Evolutionary conservation across 768 basidiomycete species (phyloP).

Genomic region (Suillus spraguei): DNA sequence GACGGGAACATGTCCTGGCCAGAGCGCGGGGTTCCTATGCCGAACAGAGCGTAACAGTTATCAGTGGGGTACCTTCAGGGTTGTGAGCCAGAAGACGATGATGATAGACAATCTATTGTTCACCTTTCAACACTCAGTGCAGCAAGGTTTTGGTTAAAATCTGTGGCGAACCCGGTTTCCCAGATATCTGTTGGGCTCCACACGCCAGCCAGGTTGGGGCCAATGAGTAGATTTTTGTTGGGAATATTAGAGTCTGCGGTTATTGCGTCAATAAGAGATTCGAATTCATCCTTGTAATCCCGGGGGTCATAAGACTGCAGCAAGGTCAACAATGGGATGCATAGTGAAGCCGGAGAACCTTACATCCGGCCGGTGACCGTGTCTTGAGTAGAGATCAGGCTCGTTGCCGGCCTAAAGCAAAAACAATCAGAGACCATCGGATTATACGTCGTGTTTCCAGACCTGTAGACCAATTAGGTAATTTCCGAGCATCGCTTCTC

Average conservation of each 20-base stretch:
- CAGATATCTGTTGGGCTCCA: conserved; percentile 58
- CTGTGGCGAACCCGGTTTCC: conserved; percentile 51
- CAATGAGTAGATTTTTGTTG: conserved; percentile 54
- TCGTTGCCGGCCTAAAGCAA: conserved; percentile 67
- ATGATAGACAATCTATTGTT: background rate
- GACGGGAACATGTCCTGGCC: conserved; percentile 51
- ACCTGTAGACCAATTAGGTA: conserved; percentile 59
- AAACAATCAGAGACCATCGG: background rate
- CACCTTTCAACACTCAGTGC: conserved; percentile 61
- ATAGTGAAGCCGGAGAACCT: background rate
- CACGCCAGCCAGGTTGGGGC: conserved; percentile 59
- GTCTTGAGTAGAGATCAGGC: conserved; percentile 69
- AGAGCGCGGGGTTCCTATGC: conserved; percentile 39
- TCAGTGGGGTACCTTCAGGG: conserved; percentile 54
- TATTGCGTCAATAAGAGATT: conserved; percentile 46
- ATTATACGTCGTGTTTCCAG: background rate
- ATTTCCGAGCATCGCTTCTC: conserved; percentile 63
- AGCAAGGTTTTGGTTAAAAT: conserved; percentile 43
- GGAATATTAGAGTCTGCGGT: conserved; percentile 39
- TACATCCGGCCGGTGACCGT: conserved; percentile 35
- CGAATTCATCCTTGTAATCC: conserved; percentile 58
- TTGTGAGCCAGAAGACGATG: conserved; percentile 14
- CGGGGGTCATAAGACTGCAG: conserved; percentile 31
- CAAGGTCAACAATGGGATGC: background rate
- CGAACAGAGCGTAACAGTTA: conserved; percentile 60